Base-by-base conservation (phyloP, 805 yeast species). In the Teunomyces stri region DNA sequence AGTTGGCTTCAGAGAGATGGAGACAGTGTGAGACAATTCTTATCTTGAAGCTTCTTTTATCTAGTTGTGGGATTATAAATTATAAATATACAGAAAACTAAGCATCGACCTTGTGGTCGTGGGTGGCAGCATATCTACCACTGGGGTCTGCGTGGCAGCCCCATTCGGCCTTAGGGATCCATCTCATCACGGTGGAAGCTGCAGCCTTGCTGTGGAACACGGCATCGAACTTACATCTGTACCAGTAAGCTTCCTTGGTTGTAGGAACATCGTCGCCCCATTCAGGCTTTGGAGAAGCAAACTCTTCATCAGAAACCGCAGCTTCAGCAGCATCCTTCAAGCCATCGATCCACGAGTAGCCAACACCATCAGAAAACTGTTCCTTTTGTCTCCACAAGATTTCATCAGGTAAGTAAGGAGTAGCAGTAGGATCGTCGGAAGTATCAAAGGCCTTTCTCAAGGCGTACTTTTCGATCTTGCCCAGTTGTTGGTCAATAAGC, bases 101-200 rank as follows among this genome's bases (percentile, higher is more conserved):
- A 25, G 50, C 44, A 56, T 62, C 68, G 44, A 73, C 76, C 62
- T 73, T 72, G 54, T 69, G 65, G 50, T 87, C 91, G 70, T 94
- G 99, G 59, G 87, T 82, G 75, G 87, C 82, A 58, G 96, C 97
- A 66, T 78, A 92, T 76, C 99, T 88, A 56, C 99, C 99, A 47
- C 96, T 87, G 46, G 99, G 99, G 72, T 94, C 99, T 61, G 85
- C 96, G 64, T 91, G 90, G 75, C 99, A 94, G 57, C 99, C 99
- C 99, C 99, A 94, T 71, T 94, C 99, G 53, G 98, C 98, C 80
- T 94, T 94, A 68, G 99, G 99, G 72, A 94, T 74, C 99, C 99
- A 94, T 80, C 99, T 87, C 97, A 89, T 90, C 51, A 94, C 99
- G 15, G 99, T 94, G 35, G 83, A 75, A 50, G 96, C 97, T 55